These are phyloP conservation scores for Candida hispaniensis DNA, from an alignment of 805 yeast species.

Conservation along the genomic window DNA sequence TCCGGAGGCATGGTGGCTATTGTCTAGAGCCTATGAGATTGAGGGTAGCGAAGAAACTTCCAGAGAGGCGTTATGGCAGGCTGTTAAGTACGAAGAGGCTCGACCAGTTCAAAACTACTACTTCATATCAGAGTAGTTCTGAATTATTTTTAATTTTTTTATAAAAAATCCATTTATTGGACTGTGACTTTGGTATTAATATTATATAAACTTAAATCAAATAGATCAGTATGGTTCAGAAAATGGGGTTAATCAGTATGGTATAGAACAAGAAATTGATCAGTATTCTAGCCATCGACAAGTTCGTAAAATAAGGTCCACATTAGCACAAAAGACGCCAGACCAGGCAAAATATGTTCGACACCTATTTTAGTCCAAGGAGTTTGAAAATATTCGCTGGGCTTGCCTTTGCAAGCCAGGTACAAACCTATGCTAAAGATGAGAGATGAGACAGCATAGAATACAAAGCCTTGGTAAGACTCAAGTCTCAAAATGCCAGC, in stretches of 20 bases:
- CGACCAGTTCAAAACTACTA: constrained; percentile 42
- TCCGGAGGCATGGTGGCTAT: constrained; percentile 60
- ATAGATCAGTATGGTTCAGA: too few species aligned
- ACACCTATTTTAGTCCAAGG: constrained; percentile 36
- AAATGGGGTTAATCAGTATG: too few species aligned
- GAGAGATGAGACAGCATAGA: constrained; percentile 33
- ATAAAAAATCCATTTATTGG: too few species aligned
- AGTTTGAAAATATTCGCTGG: constrained; percentile 32
- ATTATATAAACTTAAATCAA: too few species aligned
- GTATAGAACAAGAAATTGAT: too few species aligned
- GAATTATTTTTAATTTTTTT: too few species aligned
- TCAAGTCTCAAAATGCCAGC: constrained; percentile 47
- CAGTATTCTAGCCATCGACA: constrained; percentile 31
- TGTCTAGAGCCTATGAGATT: constrained; percentile 52
- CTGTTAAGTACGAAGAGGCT: constrained; percentile 49
- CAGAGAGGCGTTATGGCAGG: constrained; percentile 45
- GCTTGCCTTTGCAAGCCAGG: constrained; percentile 30
- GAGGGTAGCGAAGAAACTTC: constrained; percentile 42
- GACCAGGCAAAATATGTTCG: constrained; percentile 37
- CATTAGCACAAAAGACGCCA: constrained; percentile 45
- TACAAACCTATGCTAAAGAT: constrained; percentile 30
- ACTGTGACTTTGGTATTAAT: too few species aligned
- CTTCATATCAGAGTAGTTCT: too few species aligned
- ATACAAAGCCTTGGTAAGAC: constrained; percentile 38
- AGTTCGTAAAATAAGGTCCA: constrained; percentile 48